These are phyloP conservation scores for Gossypium davidsonii DNA, from an alignment of 441 rosid genomes.

Conservation along the genomic window DNA sequence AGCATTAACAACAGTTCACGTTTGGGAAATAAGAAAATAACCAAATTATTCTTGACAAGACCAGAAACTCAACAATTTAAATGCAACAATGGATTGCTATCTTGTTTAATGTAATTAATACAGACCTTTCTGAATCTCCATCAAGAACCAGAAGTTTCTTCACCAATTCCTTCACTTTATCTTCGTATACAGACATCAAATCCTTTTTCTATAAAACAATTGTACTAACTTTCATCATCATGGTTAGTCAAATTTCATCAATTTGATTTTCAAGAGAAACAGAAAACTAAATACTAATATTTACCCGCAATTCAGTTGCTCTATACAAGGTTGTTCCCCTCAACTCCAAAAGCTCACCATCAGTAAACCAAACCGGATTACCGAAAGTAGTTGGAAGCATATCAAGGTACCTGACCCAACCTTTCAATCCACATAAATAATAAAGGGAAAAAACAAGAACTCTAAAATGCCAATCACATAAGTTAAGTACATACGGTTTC, in stretches of 20 bases:
- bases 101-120: background rate
- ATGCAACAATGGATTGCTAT: background rate
- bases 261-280: background rate
- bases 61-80: background rate
- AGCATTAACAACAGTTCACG: conserved; percentile 7
- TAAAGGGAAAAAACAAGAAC: background rate
- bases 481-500: conserved; percentile 62
- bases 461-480: background rate
- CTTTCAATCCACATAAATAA: conserved; percentile 19
- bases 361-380: conserved; percentile 85
- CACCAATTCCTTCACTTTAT: conserved; percentile 64
- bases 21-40: background rate
- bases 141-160: conserved; percentile 63
- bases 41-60: background rate
- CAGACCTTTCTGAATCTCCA: conserved; percentile 59
- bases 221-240: conserved; percentile 6
- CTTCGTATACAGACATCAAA: conserved; percentile 50
- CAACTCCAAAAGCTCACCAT: conserved; percentile 68
- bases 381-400: conserved; percentile 78
- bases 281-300: background rate
- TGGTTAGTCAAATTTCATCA: background rate
- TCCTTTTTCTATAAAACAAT: conserved; percentile 59
- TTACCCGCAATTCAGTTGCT: conserved; percentile 77
- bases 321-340: conserved; percentile 67
- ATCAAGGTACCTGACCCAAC: conserved; percentile 60